These are phyloP conservation scores for Kodamaea alishanica DNA, from an alignment of 1,139 yeast genomes.

Conservation along the genomic window DNA sequence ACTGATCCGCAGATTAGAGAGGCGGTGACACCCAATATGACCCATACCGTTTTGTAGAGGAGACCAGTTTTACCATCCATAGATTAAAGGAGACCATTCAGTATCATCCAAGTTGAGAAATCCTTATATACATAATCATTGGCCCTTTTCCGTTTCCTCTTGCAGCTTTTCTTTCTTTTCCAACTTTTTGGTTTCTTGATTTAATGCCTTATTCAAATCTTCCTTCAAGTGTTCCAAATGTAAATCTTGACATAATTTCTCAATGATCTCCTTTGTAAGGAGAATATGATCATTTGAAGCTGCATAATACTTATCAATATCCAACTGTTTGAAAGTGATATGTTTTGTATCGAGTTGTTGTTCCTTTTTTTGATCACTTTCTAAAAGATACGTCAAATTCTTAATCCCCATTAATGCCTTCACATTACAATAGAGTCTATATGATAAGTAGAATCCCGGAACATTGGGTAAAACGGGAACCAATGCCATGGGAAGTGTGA, in stretches of 20 bases:
- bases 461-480: conserved; percentile 89
- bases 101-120: too few species aligned
- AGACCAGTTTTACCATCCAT: too few species aligned
- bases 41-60: too few species aligned
- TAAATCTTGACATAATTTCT: conserved; percentile 25
- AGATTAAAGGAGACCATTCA: too few species aligned
- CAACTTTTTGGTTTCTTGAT: conserved; percentile 41
- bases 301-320: conserved; percentile 20
- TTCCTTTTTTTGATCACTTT: conserved; percentile 7
- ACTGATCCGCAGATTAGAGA: too few species aligned
- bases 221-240: conserved; percentile 36
- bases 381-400: conserved; percentile 56
- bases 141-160: too few species aligned
- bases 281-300: conserved; percentile 27
- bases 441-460: conserved; percentile 88
- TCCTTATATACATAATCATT: too few species aligned
- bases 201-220: conserved; percentile 43
- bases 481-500: conserved; percentile 75
- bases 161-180: conserved; percentile 12
- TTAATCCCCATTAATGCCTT: conserved; percentile 76
- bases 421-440: conserved; percentile 79
- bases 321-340: conserved; percentile 20
- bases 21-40: too few species aligned
- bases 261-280: conserved; percentile 30
- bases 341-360: conserved; percentile 20